Evolutionary conservation across 1,284 basidiomycete species (phyloP).

Genomic region (Ceratobasidium sp.): DNA sequence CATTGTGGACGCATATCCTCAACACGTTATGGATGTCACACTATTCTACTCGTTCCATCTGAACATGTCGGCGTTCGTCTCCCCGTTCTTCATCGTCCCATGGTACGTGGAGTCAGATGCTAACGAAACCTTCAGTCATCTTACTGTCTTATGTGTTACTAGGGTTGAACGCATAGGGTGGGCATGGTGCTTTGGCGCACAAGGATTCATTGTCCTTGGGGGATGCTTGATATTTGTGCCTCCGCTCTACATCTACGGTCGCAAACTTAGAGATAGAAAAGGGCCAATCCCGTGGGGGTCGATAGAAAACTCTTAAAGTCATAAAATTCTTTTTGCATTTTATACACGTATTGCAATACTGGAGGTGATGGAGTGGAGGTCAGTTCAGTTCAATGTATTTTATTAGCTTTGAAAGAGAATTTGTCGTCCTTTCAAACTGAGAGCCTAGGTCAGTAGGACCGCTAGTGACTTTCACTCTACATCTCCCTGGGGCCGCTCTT

Average conservation of each 20-base stretch:
- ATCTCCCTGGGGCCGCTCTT: slow-evolving; percentile 3
- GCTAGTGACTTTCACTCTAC: neutral
- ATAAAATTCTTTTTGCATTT: neutral
- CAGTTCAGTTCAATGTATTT: slow-evolving; percentile 19
- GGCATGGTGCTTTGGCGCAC: slow-evolving; percentile 49
- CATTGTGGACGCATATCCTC: slow-evolving; percentile 49
- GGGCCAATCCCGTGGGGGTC: slow-evolving; percentile 45
- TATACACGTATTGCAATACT: slow-evolving; percentile 16
- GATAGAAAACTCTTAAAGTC: slow-evolving; percentile 15
- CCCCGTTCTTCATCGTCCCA: slow-evolving; percentile 50
- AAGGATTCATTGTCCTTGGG: slow-evolving; percentile 47
- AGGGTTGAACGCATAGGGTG: slow-evolving; percentile 47
- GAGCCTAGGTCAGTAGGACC: neutral
- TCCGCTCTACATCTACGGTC: slow-evolving; percentile 45
- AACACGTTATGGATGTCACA: slow-evolving; percentile 49
- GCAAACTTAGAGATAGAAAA: slow-evolving; percentile 39
- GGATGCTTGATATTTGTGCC: slow-evolving; percentile 45
- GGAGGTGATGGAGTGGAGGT: slow-evolving; percentile 8
- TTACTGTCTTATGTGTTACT: neutral
- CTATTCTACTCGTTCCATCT: slow-evolving; percentile 50
- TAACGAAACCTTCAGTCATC: neutral
- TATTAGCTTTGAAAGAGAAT: neutral
- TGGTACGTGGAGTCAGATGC: slow-evolving; percentile 23
- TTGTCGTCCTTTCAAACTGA: neutral
- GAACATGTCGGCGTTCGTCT: slow-evolving; percentile 49